Percentiles rank a stretch among this genome's conserved stretches.
Evolutionary conservation across 2,329 filamentous ascomycete species (phyloP).

Genomic region (Rasamsonia emersonii): DNA sequence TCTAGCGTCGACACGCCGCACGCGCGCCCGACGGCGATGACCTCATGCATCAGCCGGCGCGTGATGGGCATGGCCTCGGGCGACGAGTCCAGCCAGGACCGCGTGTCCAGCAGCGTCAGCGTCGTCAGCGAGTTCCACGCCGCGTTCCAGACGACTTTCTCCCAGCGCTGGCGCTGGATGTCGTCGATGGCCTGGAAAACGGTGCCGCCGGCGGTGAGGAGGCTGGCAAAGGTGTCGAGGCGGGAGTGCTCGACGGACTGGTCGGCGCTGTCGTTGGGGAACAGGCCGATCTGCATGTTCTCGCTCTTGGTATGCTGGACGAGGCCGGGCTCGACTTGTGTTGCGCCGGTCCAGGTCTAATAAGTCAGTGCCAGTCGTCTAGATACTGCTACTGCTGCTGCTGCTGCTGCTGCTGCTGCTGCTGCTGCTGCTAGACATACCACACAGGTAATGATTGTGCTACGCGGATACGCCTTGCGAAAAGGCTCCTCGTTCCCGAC

Average conservation of each 20-base stretch:
- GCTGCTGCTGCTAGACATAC: constrained; percentile 24
- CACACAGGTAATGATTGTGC: constrained; percentile 30
- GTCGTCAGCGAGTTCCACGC: constrained; percentile 37
- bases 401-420: neutral
- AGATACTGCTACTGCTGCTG: neutral
- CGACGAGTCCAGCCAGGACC: constrained; percentile 34
- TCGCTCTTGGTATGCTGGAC: constrained; percentile 46
- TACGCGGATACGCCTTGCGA: constrained; percentile 20
- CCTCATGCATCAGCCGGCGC: constrained; percentile 34
- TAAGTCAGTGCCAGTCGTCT: neutral
- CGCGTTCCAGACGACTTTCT: constrained; percentile 35
- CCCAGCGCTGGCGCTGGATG: constrained; percentile 32
- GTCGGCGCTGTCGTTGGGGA: constrained; percentile 29
- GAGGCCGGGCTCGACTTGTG: constrained; percentile 41
- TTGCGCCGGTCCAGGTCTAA: constrained; percentile 47
- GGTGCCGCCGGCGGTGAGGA: constrained; percentile 37
- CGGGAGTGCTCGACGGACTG: constrained; percentile 23
- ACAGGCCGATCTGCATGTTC: constrained; percentile 48
- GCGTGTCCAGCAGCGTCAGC: constrained; percentile 34
- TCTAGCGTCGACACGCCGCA: constrained; percentile 28
- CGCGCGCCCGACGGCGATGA: constrained; percentile 32
- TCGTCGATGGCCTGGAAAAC: constrained; percentile 24
- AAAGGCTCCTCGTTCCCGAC: constrained; percentile 36
- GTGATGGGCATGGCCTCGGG: constrained; percentile 31
- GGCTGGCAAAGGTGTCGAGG: constrained; percentile 33